Base-by-base conservation (phyloP, 192 early-diverging fungal species). In the Rhizophagus sp. region DNA sequence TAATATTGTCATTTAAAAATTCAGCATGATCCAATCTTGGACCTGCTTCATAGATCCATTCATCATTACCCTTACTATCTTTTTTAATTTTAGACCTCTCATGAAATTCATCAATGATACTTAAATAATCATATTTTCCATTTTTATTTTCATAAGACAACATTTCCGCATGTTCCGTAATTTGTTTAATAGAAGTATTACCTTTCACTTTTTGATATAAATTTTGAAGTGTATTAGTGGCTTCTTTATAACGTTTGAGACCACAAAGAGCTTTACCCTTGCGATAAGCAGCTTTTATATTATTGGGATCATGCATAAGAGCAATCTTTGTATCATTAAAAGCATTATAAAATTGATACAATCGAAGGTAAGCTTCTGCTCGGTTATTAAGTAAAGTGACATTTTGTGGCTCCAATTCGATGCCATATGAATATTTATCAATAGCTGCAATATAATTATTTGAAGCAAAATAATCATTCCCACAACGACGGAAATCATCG, bases 11-110 rank as follows among this genome's bases (percentile, higher is more conserved):
- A 73, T 5, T 50, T 3, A 73, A 30, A 41, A 49, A 73, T 15
- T 73, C 72, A 12, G 72, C 72, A 52, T 73, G 72, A 52, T 73
- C 49, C 49, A 73, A 52, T 17, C 67, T 69, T 9, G 67, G 33
- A 2, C 67, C 67, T 15, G 4, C 1, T 30, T 36, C 36, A 19
- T 17, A 39, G 13, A 69, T 24, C 30, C 67, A 69, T 10, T 36
- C 7, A 69, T 27, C 19, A 69, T 19, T 12, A 17, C 47, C 30
- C 30, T 30, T 30, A 30, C 30, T 30, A 30, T 49, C 13, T 9
- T 47, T 69, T 39, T 19, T 33, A 17, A 33, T 9, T 33, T 69
- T 39, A 24, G 15, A 9, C 36, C 33, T 30, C 6, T 73, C 24
- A 44, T 5, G 49, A 27, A 73, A 52, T 22, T 73, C 72, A 52